Evolutionary conservation across 495 filamentous ascomycete species (phyloP).

Genomic region (Xylaria bambusicola): DNA sequence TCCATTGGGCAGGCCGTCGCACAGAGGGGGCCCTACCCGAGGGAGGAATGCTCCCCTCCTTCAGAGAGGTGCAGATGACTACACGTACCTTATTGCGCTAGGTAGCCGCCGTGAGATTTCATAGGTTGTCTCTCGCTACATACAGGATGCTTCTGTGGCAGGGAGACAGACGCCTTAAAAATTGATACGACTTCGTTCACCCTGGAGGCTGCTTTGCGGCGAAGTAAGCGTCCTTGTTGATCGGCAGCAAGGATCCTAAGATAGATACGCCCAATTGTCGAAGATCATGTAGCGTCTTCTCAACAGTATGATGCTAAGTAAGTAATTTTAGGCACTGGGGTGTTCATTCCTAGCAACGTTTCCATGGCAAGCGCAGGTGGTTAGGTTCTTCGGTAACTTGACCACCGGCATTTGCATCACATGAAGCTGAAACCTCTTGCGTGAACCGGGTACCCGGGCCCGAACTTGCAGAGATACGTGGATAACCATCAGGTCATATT

Average conservation of each 20-base stretch:
- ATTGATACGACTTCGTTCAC: neutral
- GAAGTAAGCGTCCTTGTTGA: slow-evolving; percentile 12
- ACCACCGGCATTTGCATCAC: slow-evolving; percentile 9
- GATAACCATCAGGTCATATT: neutral
- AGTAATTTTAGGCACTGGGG: neutral
- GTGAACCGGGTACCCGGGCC: slow-evolving; percentile 17
- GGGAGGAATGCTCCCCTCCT: slow-evolving; percentile 5
- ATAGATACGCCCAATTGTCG: neutral
- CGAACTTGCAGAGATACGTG: neutral
- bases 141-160: neutral
- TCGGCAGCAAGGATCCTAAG: slow-evolving; percentile 10
- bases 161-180: slow-evolving; percentile 4
- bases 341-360: neutral
- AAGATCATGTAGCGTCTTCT: slow-evolving; percentile 9
- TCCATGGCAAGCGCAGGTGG: no score
- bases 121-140: neutral
- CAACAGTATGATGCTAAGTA: neutral
- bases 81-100: slow-evolving; percentile 1
- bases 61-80: slow-evolving; percentile 11
- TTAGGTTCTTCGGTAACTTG: neutral
- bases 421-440: neutral
- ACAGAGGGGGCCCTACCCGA: slow-evolving; percentile 21
- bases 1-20: slow-evolving; percentile 10
- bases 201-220: slow-evolving; percentile 13
- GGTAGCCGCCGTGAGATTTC: slow-evolving; percentile 7